Conservation (phyloP, 177 flowering plant genomes). For the Vitis hybrid region DNA sequence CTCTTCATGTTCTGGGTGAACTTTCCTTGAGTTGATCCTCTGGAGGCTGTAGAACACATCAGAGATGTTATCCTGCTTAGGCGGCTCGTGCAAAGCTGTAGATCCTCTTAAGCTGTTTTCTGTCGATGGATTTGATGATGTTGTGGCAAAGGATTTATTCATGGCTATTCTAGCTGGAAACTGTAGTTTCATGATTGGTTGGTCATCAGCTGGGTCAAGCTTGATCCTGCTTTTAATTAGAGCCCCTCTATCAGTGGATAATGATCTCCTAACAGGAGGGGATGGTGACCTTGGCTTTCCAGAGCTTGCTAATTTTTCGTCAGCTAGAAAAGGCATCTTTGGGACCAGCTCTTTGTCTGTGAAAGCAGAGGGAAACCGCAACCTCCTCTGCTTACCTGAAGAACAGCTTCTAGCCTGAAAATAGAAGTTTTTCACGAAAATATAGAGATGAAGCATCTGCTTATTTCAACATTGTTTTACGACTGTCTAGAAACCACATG, state of each 20-base stretch:
- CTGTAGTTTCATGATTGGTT: constrained; percentile 35
- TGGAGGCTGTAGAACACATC: constrained; percentile 36
- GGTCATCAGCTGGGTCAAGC: constrained; percentile 46
- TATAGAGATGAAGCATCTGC: constrained; percentile 4
- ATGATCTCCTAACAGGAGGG: constrained; percentile 76
- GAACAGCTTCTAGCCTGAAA: constrained; percentile 71
- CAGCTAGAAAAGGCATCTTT: constrained; percentile 39
- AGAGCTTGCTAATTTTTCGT: constrained; percentile 37
- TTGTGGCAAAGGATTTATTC: constrained; percentile 43
- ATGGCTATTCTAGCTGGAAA: constrained; percentile 50
- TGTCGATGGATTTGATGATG: constrained; percentile 27
- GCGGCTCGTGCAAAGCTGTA: constrained; percentile 27
- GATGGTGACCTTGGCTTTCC: constrained; percentile 65
- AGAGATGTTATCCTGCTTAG: constrained; percentile 38
- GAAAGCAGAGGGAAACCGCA: constrained; percentile 50
- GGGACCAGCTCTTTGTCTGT: constrained; percentile 51
- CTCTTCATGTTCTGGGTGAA: constrained; percentile 55
- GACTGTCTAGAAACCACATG: neutral
- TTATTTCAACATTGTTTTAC: neutral
- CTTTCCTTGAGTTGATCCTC: constrained; percentile 33
- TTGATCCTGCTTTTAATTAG: constrained; percentile 42
- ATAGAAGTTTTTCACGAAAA: constrained; percentile 2
- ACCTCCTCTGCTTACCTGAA: constrained; percentile 74
- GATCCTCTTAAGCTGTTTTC: constrained; percentile 21
- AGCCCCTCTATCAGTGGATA: constrained; percentile 73